Base-by-base conservation (phyloP, 176 grass and related monocot genomes). In the Oryza glumipatula region DNA sequence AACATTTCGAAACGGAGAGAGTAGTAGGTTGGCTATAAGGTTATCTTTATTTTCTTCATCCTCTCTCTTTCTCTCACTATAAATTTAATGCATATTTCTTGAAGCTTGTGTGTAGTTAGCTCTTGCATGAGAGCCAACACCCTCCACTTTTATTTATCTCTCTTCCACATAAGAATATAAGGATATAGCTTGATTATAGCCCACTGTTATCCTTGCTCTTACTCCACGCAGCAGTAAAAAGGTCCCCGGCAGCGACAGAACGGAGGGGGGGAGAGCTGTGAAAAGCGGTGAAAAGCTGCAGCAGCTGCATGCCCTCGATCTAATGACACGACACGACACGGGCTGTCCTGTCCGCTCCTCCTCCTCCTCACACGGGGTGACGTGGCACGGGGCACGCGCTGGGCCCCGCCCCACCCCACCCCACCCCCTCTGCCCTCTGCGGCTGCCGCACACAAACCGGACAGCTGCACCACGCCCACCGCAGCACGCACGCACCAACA, bases 381-480 rank as follows among this genome's bases (percentile, higher is more conserved):
- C 58, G 58, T 35, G 41, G 39, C 72, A 22, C 85, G 33, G 58
- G 70, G 21, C 56, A 35, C 76, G 43, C 54, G 71, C 71, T 23
- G 71, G 44, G 3, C 49, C 49, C 49, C 49, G 4, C 49, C 26
- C 26, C 26, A 26, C 26, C 26, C 26, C 26, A 26, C 26, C 26
- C 26, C 26, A 26, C 0, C 13, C 48, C 2, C 9, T 2, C 9
- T 11, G 3, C 60, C 28, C 28, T 30, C 28, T 67, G 28, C 76
- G 6, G 54, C 76, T 54, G 84, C 84, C 70, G 84, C 84, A 13
- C 79, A 68, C 77, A 80, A 74, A 80, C 77, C 84, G 77, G 58
- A 41, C 71, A 68, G 28, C 28, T 30, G 28, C 28, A 30, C 28
- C 28, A 30, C 28, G 28, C 28, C 36, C 36, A 22, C 63, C 14